Evolutionary conservation across 148 eudicot species (phyloP), one percentile per base, ranked within the genome.

Genomic region (Cornus kousa): DNA sequence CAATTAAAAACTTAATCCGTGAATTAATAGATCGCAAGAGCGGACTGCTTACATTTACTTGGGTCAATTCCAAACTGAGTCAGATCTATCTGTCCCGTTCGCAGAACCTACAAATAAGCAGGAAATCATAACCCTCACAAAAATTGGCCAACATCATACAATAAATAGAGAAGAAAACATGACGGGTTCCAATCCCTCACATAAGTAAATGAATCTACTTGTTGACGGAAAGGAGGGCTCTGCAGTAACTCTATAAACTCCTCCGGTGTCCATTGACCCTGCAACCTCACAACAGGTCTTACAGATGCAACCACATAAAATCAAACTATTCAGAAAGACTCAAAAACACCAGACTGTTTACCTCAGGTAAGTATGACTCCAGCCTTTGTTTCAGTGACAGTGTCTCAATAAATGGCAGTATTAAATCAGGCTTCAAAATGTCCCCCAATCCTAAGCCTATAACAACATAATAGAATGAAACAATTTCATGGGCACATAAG

Each of bases 191-290:
- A 23, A 43, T n/a, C 59, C 39, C 99, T 89, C 76, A 94, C 99
- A 82, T 97, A 94, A 79, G 98, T 92, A 81, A 97, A 97, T 77
- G 99, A 87, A 85, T 97, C 99, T 71, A 97, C 89, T 91, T 97
- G 99, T 77, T 97, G 99, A 71, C 98, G 98, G 67, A 97, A 97
- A 74, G 97, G 99, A 85, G 99, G 92, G 79, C 99, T 89, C 84
- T 97, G 99, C 50, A 94, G 70, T 67, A 97, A 86, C 81, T 94
- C 98, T 72, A 97, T 84, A 70, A 97, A 82, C 76, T 94, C 98
- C 79, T 82, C 85, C 32, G 85, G 79, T 76, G 93, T 87, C 84
- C 89, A 89, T 76, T 87, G 87, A 77, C 99, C 99, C 98, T 94
- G 89, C 60, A 85, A 79, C 24, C 40, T 70, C 79, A 67, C 57